Evolutionary conservation across 805 yeast genomes (phyloP).

Genomic region (Wickerhamomyces bisporus): DNA sequence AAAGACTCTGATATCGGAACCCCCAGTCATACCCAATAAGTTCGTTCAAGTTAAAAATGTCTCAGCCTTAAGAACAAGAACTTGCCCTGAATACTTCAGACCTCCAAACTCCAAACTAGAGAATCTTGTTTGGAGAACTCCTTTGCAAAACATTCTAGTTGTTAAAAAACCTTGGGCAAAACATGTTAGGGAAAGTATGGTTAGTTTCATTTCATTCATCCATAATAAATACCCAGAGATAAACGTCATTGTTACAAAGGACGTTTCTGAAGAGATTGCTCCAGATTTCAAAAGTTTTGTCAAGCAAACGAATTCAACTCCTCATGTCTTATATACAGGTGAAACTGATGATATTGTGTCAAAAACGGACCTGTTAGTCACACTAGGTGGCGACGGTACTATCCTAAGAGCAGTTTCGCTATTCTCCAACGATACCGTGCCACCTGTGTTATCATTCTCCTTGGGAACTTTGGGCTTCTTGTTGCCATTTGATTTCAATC

Average conservation of each 20-base stretch:
- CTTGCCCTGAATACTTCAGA: conserved; percentile 47
- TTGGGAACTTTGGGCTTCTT: conserved; percentile 89
- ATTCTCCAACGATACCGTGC: conserved; percentile 67
- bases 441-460: conserved; percentile 86
- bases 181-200: conserved; percentile 60
- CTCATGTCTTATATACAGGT: conserved; percentile 54
- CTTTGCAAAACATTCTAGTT: conserved; percentile 68
- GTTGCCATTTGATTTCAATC: conserved; percentile 76
- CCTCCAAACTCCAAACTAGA: conserved; percentile 58
- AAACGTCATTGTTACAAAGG: conserved; percentile 72
- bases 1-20: conserved; percentile 21
- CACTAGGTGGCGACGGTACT: conserved; percentile 97
- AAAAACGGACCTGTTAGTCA: conserved; percentile 75
- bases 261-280: conserved; percentile 65
- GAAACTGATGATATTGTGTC: conserved; percentile 46
- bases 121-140: conserved; percentile 63
- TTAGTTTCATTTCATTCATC: conserved; percentile 56
- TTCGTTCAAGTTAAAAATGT: conserved; percentile 28
- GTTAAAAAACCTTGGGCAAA: conserved; percentile 82
- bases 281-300: conserved; percentile 22
- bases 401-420: conserved; percentile 77
- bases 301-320: conserved; percentile 24
- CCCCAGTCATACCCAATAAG: conserved; percentile 21
- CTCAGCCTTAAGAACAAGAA: conserved; percentile 23
- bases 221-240: conserved; percentile 60